Evolutionary conservation across 352 stramenopile genomes (phyloP), one percentile per base, ranked within the genome.

Genomic region (Phytophthora pistaciae): DNA sequence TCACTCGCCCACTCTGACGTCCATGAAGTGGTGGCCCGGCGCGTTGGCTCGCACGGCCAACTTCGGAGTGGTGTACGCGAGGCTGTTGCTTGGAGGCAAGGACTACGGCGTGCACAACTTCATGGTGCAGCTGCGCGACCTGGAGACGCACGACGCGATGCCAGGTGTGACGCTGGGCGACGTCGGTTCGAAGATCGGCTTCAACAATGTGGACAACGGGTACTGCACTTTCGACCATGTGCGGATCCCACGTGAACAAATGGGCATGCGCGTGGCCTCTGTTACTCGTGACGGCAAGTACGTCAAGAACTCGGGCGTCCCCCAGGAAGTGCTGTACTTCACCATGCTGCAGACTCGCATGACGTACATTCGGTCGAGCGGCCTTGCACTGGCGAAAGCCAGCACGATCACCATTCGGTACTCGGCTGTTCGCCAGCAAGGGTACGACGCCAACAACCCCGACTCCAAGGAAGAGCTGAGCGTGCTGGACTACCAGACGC

Each of bases 71-170:
- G 84, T 92, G 69, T 90, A 92, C 83, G 96, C 96, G 42, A 90
- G 92, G 40, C 68, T 99, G 40, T 88, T 99, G 55, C 69, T 96
- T 11, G 50, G 77, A 13, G 91, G 86, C 27, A 86, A 71, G 82
- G 84, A 98, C 77, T 89, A 92, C 36, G 97, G 97, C 21, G 97
- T 99, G 60, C 96, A 99, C 82, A 98, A 97, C 75, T 99, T 99
- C 77, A 89, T 99, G 64, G 91, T 99, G 18, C 97, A 96, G 62
- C 56, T 99, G 6, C 91, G 97, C 31, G 87, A 98, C 46, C 78
- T 96, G 75, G 89, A 98, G 50, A 91, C 78, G 23, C 84, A 93
- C 59, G 72, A 84, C 42, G 64, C 77, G 21, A 68, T 83, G 60
- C 61, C 76, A 25, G 85, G 85, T 9, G 77, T 93, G 60, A 87